Evolutionary conservation across 164 flowering plant species (phyloP), one percentile per base, ranked within the genome.

Genomic region (Stephania cephalantha): DNA sequence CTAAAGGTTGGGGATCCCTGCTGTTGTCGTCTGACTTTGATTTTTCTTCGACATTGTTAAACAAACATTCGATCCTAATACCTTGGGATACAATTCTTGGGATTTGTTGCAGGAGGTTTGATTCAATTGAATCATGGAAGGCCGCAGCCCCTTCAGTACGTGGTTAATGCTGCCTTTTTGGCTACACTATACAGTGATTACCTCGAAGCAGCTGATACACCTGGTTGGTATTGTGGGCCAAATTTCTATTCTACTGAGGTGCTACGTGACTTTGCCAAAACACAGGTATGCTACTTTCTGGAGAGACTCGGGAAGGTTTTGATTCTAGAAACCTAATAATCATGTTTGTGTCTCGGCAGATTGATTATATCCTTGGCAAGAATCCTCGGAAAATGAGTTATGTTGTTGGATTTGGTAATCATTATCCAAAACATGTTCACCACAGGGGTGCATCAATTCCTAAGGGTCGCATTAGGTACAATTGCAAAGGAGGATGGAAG

Each of bases 161-260:
- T 87, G 13, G 99, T 88, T 42, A 89, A 95, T 84, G 97, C 99
- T 25, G 99, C 99, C 44, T 95, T 95, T 88, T 78, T 95, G 75
- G 98, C 99, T 71, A 84, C 94, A 6, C 55, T 93, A 46, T 95
- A 76, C 76, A 86, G 90, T 75, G 99, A 95, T 81, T 95, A 95
- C 74, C 94, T 95, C 78, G 95, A 88, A 17, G 96, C 99, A 75
- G 94, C 98, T 9, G 99, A 93, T 78, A 95, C 99, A 29, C 98
- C 99, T n/a, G 99, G 99, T 58, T 95, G 99, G 99, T 88, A 91
- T 76, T 95, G 99, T 87, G 98, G 98, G 53, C 98, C 97, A 58
- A 89, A 84, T 79, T 95, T 95, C 86, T 95, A 82, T 83, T 83
- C 94, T 8, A 86, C 88, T 29, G 83, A 87, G 18, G 87, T 85